These are phyloP conservation scores for Gossypium rotundifolium DNA, from an alignment of 345 rosid species.

Conservation along the genomic window DNA sequence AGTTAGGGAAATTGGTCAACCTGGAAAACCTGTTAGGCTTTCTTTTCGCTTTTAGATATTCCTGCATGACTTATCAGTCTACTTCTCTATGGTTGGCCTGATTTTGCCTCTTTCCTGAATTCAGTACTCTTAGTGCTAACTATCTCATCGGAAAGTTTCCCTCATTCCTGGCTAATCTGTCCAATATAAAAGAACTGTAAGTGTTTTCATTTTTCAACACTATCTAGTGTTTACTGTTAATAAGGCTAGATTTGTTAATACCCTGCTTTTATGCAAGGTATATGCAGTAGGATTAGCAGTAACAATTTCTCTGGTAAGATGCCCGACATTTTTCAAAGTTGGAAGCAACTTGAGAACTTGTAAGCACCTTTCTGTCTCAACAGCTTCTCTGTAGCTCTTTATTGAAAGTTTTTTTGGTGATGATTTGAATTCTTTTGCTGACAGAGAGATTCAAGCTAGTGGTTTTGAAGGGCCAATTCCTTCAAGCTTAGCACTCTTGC, in stretches of 20 bases:
- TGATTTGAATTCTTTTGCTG: neutral
- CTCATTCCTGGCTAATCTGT: conserved; percentile 1
- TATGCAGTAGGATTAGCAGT: conserved; percentile 18
- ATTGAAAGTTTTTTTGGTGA: neutral
- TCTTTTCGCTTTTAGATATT: neutral
- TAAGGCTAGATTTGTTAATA: neutral
- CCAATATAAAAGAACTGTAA: conserved; percentile 14
- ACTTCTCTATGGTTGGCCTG: neutral
- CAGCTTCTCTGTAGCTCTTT: neutral
- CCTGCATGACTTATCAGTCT: neutral
- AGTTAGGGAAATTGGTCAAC: conserved; percentile 14
- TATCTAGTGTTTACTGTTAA: neutral
- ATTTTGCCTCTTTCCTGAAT: neutral
- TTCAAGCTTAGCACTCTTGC: conserved; percentile 28
- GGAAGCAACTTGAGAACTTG: conserved; percentile 13
- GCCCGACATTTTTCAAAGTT: conserved; percentile 10
- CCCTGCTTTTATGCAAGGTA: neutral
- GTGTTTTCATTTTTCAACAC: neutral
- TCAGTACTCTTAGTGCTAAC: conserved; percentile 15
- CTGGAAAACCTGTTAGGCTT: conserved; percentile 13
- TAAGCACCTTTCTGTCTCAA: neutral
- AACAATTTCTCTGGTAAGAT: conserved; percentile 18
- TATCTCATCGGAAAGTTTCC: conserved; percentile 12
- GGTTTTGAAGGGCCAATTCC: conserved; percentile 57
- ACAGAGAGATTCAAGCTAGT: conserved; percentile 52